These are phyloP conservation scores for Cladobotryum protrusum DNA, from an alignment of 2,329 filamentous ascomycete species.

Conservation along the genomic window DNA sequence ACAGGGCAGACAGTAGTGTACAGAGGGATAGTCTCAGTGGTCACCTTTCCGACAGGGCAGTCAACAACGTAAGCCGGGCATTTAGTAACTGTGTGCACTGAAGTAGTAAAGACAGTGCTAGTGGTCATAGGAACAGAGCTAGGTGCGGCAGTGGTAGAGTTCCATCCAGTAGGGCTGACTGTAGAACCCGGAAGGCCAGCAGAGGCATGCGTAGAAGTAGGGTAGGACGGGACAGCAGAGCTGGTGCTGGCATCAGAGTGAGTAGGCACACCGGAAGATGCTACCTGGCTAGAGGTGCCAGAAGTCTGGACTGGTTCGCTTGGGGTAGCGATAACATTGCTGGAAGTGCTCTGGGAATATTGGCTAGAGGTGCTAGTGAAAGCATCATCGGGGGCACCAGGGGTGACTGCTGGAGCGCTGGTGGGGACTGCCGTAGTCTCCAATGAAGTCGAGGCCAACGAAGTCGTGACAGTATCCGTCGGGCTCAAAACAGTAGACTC, in stretches of 20 bases:
- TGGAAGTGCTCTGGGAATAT: not conserved
- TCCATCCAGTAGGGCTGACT: not conserved
- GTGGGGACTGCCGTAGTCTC: not conserved
- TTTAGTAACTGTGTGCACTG: conserved; percentile 48
- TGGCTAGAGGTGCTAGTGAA: not conserved
- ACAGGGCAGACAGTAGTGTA: conserved; percentile 42
- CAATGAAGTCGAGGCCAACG: not conserved
- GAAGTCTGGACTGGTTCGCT: too few relatives aligned
- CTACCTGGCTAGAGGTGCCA: too few relatives aligned
- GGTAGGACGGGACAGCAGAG: conserved; percentile 8
- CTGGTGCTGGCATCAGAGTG: too few relatives aligned
- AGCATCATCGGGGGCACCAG: not conserved
- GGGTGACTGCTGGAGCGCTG: too few relatives aligned
- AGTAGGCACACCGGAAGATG: too few relatives aligned
- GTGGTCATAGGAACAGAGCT: conserved; percentile 18
- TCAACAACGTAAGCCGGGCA: conserved; percentile 40
- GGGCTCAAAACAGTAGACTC: conserved; percentile 7
- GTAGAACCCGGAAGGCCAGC: not conserved
- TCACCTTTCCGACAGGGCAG: conserved; percentile 32
- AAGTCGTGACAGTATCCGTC: not conserved
- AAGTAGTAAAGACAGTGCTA: conserved; percentile 35
- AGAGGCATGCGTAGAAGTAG: conserved; percentile 7
- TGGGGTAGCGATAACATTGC: too few relatives aligned
- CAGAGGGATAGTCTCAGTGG: conserved; percentile 34
- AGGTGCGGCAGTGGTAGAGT: not conserved